Evolutionary conservation across 495 filamentous ascomycete genomes (phyloP).

Genomic region (Aspergillus cavernicola): DNA sequence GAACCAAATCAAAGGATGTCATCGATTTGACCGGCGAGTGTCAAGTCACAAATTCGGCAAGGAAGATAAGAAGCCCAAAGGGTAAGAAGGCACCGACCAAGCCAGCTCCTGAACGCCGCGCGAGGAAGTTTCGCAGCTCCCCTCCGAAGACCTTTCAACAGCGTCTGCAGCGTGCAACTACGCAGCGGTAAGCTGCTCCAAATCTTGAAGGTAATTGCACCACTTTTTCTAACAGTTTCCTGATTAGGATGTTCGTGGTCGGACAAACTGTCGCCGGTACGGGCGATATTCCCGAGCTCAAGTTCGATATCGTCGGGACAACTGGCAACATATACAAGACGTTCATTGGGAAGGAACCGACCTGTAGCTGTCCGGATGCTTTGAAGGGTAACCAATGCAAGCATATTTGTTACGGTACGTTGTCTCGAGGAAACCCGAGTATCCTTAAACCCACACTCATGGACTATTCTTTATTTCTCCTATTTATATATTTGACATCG

Average conservation of each 20-base stretch:
- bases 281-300: slow-evolving; percentile 44
- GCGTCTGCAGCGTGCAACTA: slow-evolving; percentile 39
- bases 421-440: background rate
- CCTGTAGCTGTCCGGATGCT: slow-evolving; percentile 66
- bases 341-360: slow-evolving; percentile 51
- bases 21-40: slow-evolving; percentile 20
- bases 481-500: slow-evolving; percentile 11
- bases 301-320: slow-evolving; percentile 66
- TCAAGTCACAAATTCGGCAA: background rate
- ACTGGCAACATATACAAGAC: slow-evolving; percentile 74
- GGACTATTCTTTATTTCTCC: slow-evolving; percentile 10
- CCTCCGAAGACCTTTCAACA: slow-evolving; percentile 40
- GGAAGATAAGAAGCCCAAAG: slow-evolving; percentile 25
- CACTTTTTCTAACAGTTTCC: background rate
- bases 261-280: slow-evolving; percentile 42
- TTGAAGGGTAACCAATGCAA: slow-evolving; percentile 71
- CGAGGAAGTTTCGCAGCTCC: slow-evolving; percentile 32
- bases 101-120: slow-evolving; percentile 32
- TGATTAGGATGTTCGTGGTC: slow-evolving; percentile 57
- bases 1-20: background rate
- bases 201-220: background rate
- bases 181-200: slow-evolving; percentile 32
- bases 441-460: background rate
- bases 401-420: slow-evolving; percentile 60
- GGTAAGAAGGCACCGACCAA: slow-evolving; percentile 5